Evolutionary conservation across 1,139 yeast species (phyloP).

Genomic region (Suhomyces chickasaworum): DNA sequence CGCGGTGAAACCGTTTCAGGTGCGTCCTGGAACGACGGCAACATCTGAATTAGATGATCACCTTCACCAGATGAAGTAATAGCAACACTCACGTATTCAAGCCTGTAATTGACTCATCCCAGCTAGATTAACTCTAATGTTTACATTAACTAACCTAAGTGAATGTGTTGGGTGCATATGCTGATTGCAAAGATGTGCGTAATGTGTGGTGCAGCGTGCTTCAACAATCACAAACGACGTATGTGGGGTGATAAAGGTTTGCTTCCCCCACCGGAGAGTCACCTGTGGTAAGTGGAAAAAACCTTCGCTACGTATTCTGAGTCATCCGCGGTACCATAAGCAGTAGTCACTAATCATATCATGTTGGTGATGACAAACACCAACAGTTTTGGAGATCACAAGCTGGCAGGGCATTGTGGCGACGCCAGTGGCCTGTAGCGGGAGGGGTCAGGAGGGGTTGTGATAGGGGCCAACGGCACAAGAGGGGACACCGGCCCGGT

Average conservation of each 20-base stretch:
- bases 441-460: background rate
- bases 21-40: background rate
- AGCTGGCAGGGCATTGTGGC: background rate
- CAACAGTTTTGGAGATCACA: background rate
- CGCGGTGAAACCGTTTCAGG: conserved; percentile 2
- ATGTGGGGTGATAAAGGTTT: background rate
- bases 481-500: background rate
- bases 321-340: background rate
- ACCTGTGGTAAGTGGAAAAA: background rate
- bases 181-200: background rate
- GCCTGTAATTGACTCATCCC: too few species aligned
- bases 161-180: background rate
- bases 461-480: background rate
- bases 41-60: background rate
- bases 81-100: background rate
- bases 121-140: too few species aligned
- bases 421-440: background rate
- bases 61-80: conserved; percentile 3
- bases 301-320: background rate
- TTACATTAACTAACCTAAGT: too few species aligned
- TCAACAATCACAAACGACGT: background rate
- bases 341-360: background rate
- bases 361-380: background rate
- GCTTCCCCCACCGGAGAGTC: background rate
- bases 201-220: background rate